These are phyloP conservation scores for Lachnum nothofagi DNA, from an alignment of 2,329 filamentous ascomycete species.

Conservation along the genomic window DNA sequence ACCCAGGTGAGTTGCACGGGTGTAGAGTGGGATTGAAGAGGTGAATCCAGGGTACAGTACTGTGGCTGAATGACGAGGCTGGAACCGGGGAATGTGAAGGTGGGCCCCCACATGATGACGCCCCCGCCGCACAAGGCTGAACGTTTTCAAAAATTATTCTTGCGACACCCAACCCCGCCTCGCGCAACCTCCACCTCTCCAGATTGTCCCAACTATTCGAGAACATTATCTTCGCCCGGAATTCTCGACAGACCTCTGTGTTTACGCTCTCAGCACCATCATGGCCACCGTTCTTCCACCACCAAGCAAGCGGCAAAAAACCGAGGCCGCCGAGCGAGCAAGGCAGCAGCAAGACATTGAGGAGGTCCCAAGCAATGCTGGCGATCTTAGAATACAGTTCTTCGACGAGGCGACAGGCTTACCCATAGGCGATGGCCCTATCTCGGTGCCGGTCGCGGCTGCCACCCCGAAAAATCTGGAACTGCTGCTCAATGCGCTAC, in stretches of 20 bases:
- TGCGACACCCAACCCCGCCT: conserved; percentile 1
- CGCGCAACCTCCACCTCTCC: not conserved
- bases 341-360: conserved; percentile 71
- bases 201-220: not conserved
- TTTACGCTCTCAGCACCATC: no score
- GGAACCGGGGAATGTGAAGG: not conserved
- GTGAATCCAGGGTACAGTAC: no score
- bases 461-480: conserved; percentile 86
- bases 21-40: no score
- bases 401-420: conserved; percentile 74
- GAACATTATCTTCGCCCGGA: not conserved
- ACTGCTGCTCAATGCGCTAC: conserved; percentile 75
- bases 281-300: conserved; percentile 84
- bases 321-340: conserved; percentile 66
- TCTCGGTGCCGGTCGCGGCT: conserved; percentile 74
- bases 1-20: no score
- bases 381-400: conserved; percentile 81
- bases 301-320: conserved; percentile 80
- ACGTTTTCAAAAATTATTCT: conserved; percentile 16
- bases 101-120: not conserved
- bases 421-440: conserved; percentile 55
- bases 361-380: conserved; percentile 61
- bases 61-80: no score
- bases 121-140: conserved; percentile 27
- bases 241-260: not conserved